phyloP scores from a whole-genome alignment of 495 filamentous ascomycete genomes.

The Amniculicola lignicola region DNA sequence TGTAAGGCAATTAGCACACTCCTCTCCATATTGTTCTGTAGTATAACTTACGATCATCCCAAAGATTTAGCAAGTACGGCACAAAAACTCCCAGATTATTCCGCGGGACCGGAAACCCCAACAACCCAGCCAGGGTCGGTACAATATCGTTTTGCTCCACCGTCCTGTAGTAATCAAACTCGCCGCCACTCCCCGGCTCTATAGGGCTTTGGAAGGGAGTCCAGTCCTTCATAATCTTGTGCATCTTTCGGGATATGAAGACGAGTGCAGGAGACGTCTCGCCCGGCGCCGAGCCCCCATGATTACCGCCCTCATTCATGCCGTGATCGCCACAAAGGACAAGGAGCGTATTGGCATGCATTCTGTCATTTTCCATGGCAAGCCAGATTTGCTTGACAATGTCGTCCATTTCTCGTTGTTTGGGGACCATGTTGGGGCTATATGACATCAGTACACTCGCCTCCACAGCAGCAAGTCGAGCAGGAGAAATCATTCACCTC shows the following conservation, averaged over 20 bases:
- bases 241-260: conserved; percentile 86
- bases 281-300: conserved; percentile 86
- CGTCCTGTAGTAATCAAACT: conserved; percentile 75
- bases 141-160: conserved; percentile 93
- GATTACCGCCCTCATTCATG: conserved; percentile 98
- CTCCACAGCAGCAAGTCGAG: background rate
- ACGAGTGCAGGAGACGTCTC: conserved; percentile 91
- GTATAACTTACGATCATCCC: conserved; percentile 52
- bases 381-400: conserved; percentile 73
- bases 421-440: conserved; percentile 85
- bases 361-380: conserved; percentile 63
- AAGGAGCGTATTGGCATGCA: conserved; percentile 75
- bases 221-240: no score
- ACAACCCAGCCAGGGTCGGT: conserved; percentile 79
- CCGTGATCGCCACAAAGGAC: conserved; percentile 92
- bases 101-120: conserved; percentile 85
- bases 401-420: conserved; percentile 91
- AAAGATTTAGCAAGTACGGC: conserved; percentile 70
- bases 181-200: conserved; percentile 38
- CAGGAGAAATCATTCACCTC: conserved; percentile 51
- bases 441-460: conserved; percentile 1
- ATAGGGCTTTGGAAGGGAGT: conserved; percentile 40
- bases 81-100: conserved; percentile 93
- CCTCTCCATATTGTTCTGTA: background rate
- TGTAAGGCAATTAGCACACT: conserved; percentile 28